phyloP scores from a whole-genome alignment of 2,329 filamentous ascomycete species.

The Xylariaceae sp. region DNA sequence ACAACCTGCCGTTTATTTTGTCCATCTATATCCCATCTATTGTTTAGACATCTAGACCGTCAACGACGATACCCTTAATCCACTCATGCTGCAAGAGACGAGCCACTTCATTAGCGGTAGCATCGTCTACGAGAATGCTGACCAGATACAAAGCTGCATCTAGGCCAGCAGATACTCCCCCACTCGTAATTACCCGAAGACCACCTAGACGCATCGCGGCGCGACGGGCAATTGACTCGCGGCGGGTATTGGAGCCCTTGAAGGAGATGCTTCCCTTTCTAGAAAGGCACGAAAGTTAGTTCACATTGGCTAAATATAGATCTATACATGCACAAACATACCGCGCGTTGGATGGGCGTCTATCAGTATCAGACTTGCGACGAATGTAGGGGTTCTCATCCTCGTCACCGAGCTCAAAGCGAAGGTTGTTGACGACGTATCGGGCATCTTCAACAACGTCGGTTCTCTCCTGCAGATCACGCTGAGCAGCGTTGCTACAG shows the following conservation, averaged over 20 bases:
- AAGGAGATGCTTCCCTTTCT: conserved; percentile 86
- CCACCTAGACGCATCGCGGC: conserved; percentile 75
- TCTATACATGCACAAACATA: conserved; percentile 46
- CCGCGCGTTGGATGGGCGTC: conserved; percentile 67
- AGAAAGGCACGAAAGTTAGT: conserved; percentile 34
- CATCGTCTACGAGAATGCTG: conserved; percentile 80
- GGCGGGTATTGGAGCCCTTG: conserved; percentile 74
- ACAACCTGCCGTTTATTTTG: conserved; percentile 8
- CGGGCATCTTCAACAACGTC: conserved; percentile 81
- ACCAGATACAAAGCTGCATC: conserved; percentile 87
- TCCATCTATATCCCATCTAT: conserved; percentile 26
- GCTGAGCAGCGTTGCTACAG: conserved; percentile 75
- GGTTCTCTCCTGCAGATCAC: conserved; percentile 76
- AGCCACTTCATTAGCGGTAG: conserved; percentile 77
- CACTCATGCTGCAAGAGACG: conserved; percentile 81
- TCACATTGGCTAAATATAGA: not conserved
- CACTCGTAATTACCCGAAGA: conserved; percentile 78
- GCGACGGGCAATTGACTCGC: conserved; percentile 81
- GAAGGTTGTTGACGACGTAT: conserved; percentile 90
- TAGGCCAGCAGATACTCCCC: conserved; percentile 79
- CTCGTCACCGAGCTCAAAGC: conserved; percentile 82
- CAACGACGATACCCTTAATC: conserved; percentile 84
- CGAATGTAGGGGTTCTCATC: conserved; percentile 86
- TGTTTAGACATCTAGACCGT: conserved; percentile 79
- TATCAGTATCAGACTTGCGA: conserved; percentile 71